These are phyloP conservation scores for Herpetomonas tarakana DNA, from an alignment of 208 protist genomes.

Conservation along the genomic window DNA sequence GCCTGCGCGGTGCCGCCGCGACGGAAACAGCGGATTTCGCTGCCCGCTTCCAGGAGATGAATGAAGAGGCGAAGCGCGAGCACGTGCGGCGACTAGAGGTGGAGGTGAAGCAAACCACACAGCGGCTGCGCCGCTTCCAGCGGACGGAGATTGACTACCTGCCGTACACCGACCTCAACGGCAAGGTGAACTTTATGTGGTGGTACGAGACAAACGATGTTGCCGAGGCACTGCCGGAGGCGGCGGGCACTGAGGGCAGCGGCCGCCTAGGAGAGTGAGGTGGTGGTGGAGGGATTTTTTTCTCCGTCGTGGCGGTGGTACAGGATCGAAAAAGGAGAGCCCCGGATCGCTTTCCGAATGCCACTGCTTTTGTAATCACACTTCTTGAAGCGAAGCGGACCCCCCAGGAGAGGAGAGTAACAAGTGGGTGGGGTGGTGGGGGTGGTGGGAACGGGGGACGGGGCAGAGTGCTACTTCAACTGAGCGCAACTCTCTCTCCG, in stretches of 20 bases:
- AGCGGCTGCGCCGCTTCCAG: conserved; percentile 75
- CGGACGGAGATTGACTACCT: conserved; percentile 88
- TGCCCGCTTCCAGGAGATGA: conserved; percentile 65
- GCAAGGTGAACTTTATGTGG: conserved; percentile 94
- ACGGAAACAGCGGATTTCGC: conserved; percentile 64
- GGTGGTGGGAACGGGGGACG: too few relatives aligned
- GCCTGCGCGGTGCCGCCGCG: conserved; percentile 47
- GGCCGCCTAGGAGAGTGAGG: conserved; percentile 21
- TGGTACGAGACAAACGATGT: conserved; percentile 86
- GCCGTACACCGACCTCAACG: conserved; percentile 90
- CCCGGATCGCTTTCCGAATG: too few relatives aligned
- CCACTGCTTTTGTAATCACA: too few relatives aligned
- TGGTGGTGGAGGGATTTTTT: neutral
- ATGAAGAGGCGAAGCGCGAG: conserved; percentile 56
- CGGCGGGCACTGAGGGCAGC: conserved; percentile 5
- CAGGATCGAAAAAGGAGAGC: too few relatives aligned
- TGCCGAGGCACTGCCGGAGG: conserved; percentile 30
- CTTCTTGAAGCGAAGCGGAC: too few relatives aligned
- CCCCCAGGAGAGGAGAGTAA: too few relatives aligned
- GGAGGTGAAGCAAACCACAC: conserved; percentile 66
- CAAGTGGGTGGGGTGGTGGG: too few relatives aligned
- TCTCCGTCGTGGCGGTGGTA: too few relatives aligned
- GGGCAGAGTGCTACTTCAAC: too few relatives aligned
- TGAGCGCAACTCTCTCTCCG: too few relatives aligned
- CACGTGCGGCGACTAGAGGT: conserved; percentile 57